Evolutionary conservation across 169 alveolate species (phyloP).

Genomic region (Plasmodium vivax): DNA sequence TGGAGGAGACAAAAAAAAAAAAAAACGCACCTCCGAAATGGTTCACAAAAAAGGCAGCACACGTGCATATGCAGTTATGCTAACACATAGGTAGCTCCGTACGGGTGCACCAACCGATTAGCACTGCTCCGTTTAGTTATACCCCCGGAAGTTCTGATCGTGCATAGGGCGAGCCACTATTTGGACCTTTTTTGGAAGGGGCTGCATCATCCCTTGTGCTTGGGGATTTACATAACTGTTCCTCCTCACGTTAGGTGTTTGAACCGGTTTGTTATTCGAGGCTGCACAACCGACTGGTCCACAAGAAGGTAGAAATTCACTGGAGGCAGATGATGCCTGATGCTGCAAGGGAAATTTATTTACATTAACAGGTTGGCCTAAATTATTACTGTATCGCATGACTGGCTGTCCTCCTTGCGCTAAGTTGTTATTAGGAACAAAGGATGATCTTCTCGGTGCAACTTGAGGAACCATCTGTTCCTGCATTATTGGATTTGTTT

Average conservation of each 20-base stretch:
- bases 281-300: slow-evolving; percentile 25
- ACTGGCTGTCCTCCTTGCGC: background rate
- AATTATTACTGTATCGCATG: background rate
- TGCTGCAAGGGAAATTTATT: slow-evolving; percentile 20
- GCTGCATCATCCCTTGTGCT: background rate
- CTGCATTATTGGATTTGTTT: slow-evolving; percentile 1
- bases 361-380: background rate
- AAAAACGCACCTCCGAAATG: background rate
- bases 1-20: background rate
- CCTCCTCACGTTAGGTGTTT: background rate
- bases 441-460: slow-evolving; percentile 4
- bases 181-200: slow-evolving; percentile 40
- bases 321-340: background rate
- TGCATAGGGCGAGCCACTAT: slow-evolving; percentile 42
- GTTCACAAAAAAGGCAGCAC: background rate
- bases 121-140: background rate
- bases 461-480: background rate
- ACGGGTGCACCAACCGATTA: background rate
- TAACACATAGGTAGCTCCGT: background rate
- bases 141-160: background rate
- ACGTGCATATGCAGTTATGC: background rate
- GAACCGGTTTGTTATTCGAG: slow-evolving; percentile 6
- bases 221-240: slow-evolving; percentile 23
- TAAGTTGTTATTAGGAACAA: slow-evolving; percentile 24
- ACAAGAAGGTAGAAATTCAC: slow-evolving; percentile 33